Conservation (phyloP, 495 filamentous ascomycete genomes). For the Lophiotrema nucula region DNA sequence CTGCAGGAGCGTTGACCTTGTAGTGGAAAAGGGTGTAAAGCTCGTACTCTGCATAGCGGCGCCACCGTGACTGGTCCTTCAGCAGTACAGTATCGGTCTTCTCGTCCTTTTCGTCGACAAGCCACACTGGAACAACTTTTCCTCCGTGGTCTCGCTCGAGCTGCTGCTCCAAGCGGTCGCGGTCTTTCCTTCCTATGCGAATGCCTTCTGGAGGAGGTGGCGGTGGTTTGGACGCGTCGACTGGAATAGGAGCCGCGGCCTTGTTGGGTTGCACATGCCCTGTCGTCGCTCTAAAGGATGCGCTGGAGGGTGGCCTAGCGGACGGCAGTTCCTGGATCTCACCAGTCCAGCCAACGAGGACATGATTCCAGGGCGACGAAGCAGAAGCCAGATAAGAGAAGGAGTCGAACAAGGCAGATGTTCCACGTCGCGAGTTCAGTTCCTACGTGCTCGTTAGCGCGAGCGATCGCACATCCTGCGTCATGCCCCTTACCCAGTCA, state of each 20-base stretch:
- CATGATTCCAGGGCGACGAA: conserved; percentile 77
- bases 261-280: conserved; percentile 50
- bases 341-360: conserved; percentile 87
- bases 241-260: conserved; percentile 68
- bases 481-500: conserved; percentile 54
- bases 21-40: conserved; percentile 91
- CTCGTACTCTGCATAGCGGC: conserved; percentile 83
- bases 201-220: conserved; percentile 62
- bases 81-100: conserved; percentile 62
- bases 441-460: conserved; percentile 36
- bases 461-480: background rate
- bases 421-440: conserved; percentile 72
- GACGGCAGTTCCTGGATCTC: conserved; percentile 60
- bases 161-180: conserved; percentile 64
- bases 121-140: conserved; percentile 79
- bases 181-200: conserved; percentile 62
- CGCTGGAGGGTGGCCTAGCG: conserved; percentile 41
- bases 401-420: conserved; percentile 85
- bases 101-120: conserved; percentile 66
- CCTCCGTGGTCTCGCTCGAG: conserved; percentile 66
- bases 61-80: conserved; percentile 77
- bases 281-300: conserved; percentile 37
- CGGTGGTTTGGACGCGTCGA: conserved; percentile 57
- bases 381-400: conserved; percentile 79
- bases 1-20: conserved; percentile 82